Percentiles rank a stretch among this genome's conserved stretches.
phyloP scores from a whole-genome alignment of 306 rosid species.

The Acacia acuminata region DNA sequence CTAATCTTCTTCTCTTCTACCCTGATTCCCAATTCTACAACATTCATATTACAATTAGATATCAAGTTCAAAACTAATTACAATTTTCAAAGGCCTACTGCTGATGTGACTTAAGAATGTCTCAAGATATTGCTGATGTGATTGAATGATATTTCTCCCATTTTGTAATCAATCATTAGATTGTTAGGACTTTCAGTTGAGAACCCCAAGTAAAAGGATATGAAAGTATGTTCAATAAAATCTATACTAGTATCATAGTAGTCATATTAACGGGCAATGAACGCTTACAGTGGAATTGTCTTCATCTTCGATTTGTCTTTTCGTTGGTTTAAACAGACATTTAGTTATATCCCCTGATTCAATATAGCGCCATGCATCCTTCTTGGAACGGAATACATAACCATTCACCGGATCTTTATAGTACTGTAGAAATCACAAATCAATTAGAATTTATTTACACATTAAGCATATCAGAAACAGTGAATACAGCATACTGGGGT shows the following conservation, averaged over 20 bases:
- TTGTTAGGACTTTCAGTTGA: conserved; percentile 4
- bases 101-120: neutral
- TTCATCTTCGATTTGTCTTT: conserved; percentile 37
- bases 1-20: too few relatives aligned
- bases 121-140: conserved; percentile 3
- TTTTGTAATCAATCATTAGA: neutral
- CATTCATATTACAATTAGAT: too few relatives aligned
- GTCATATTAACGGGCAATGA: conserved; percentile 12
- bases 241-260: conserved; percentile 9
- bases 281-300: conserved; percentile 38
- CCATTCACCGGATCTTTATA: conserved; percentile 50
- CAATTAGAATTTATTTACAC: conserved; percentile 29
- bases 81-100: neutral
- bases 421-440: conserved; percentile 40
- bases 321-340: conserved; percentile 37
- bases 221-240: conserved; percentile 23
- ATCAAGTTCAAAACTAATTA: neutral
- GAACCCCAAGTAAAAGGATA: conserved; percentile 20
- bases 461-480: conserved; percentile 19
- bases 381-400: conserved; percentile 47
- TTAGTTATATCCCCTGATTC: conserved; percentile 38
- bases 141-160: conserved; percentile 23
- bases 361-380: conserved; percentile 47
- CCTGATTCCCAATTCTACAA: too few relatives aligned
- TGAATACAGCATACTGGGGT: conserved; percentile 11